These are phyloP conservation scores for Wickerhamiella hasegawae DNA, from an alignment of 805 yeast genomes.

Conservation along the genomic window DNA sequence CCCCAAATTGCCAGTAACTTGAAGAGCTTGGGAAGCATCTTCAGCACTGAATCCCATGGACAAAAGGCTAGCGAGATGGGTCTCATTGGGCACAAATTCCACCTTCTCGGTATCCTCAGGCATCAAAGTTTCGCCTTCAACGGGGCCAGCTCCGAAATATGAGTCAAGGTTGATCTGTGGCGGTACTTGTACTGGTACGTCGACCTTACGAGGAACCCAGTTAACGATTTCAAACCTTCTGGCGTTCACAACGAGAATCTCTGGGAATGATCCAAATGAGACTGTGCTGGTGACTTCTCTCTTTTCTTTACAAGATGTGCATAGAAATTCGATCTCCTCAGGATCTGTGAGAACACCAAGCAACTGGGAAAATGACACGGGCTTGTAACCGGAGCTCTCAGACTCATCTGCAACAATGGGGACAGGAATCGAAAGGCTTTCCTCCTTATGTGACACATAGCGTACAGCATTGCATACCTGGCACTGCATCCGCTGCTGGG, in stretches of 20 bases:
- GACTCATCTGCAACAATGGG: slow-evolving; percentile 30
- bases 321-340: slow-evolving; percentile 47
- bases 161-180: slow-evolving; percentile 28
- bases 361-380: slow-evolving; percentile 34
- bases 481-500: slow-evolving; percentile 49
- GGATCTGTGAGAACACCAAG: slow-evolving; percentile 29
- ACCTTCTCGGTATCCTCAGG: slow-evolving; percentile 16
- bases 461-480: slow-evolving; percentile 43
- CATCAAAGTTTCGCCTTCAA: slow-evolving; percentile 26
- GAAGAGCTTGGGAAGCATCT: slow-evolving; percentile 51
- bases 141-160: slow-evolving; percentile 28
- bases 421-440: slow-evolving; percentile 48
- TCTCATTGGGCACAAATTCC: slow-evolving; percentile 34
- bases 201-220: slow-evolving; percentile 79
- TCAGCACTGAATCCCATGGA: slow-evolving; percentile 81
- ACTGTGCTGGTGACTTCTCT: slow-evolving; percentile 26
- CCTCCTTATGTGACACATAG: slow-evolving; percentile 38
- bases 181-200: slow-evolving; percentile 48
- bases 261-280: slow-evolving; percentile 50
- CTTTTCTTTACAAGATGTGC: slow-evolving; percentile 26
- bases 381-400: slow-evolving; percentile 26
- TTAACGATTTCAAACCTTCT: slow-evolving; percentile 70
- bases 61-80: slow-evolving; percentile 33
- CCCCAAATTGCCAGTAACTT: slow-evolving; percentile 47
- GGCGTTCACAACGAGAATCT: slow-evolving; percentile 52